These are phyloP conservation scores for Vaccinium vitisidaea DNA, from an alignment of 148 eudicot genomes.

Conservation along the genomic window DNA sequence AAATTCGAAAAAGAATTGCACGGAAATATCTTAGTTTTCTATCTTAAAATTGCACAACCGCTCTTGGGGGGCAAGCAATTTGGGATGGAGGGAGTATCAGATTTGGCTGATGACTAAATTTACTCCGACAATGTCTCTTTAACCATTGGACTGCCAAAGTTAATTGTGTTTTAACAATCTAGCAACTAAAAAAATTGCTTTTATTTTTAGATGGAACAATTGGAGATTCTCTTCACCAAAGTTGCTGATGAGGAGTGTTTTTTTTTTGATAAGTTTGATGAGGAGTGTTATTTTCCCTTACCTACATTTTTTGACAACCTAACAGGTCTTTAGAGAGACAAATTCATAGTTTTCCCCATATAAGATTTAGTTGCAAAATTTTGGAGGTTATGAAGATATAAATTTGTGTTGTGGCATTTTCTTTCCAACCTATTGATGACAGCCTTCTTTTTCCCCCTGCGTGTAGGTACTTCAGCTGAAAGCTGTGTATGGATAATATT, in stretches of 20 bases:
- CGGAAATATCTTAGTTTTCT: no score
- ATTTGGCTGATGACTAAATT: not conserved
- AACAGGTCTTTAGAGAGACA: not conserved
- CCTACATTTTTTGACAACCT: not conserved
- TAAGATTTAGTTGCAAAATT: not conserved
- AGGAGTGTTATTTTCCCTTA: not conserved
- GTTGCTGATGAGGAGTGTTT: not conserved
- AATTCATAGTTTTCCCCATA: not conserved
- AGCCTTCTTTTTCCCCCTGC: not conserved
- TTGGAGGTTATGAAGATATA: constrained; percentile 7
- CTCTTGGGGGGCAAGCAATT: no score
- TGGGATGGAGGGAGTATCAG: not conserved
- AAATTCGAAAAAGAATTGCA: no score
- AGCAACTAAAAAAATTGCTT: not conserved
- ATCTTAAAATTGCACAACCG: no score
- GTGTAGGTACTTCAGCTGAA: constrained; percentile 16
- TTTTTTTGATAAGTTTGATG: not conserved
- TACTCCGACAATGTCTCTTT: not conserved
- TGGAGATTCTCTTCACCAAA: not conserved
- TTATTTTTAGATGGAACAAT: not conserved
- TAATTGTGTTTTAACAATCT: not conserved
- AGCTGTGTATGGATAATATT: constrained; percentile 14
- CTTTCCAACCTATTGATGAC: not conserved
- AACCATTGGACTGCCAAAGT: not conserved
- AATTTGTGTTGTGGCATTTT: not conserved